A percentile compares a stretch with the other conserved stretches of the same genome.
phyloP scores from a whole-genome alignment of 2,329 filamentous ascomycete genomes.

The Talaromyces amestolkiae region DNA sequence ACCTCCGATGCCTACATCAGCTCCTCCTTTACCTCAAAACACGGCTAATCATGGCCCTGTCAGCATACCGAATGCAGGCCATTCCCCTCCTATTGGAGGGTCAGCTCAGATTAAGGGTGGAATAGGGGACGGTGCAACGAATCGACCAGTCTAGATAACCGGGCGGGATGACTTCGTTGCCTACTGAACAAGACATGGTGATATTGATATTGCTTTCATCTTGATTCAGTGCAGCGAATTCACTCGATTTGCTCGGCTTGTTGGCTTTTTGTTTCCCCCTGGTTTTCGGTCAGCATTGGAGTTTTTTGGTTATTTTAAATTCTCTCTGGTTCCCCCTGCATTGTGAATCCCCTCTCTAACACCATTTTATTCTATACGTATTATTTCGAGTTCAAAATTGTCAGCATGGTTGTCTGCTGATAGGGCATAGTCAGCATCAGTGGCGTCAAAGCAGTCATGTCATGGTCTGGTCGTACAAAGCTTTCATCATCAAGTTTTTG shows the following conservation, averaged over 20 bases:
- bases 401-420: slow-evolving; percentile 11
- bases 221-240: neutral
- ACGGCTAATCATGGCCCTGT: slow-evolving; percentile 54
- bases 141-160: slow-evolving; percentile 33
- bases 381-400: neutral
- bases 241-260: neutral
- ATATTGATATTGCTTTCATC: neutral
- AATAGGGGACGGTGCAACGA: slow-evolving; percentile 20
- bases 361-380: neutral
- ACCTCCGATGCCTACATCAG: slow-evolving; percentile 36
- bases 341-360: slow-evolving; percentile 4
- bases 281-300: slow-evolving; percentile 8
- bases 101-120: slow-evolving; percentile 3
- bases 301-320: neutral
- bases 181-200: neutral
- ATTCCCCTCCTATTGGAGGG: slow-evolving; percentile 13
- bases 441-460: slow-evolving; percentile 13
- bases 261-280: neutral
- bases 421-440: slow-evolving; percentile 13
- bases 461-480: slow-evolving; percentile 11
- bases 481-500: neutral
- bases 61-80: neutral
- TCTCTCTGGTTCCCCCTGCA: neutral
- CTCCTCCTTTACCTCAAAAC: slow-evolving; percentile 55
- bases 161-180: neutral